A percentile compares a stretch with the other conserved stretches of the same genome.
Conservation (phyloP, 495 filamentous ascomycete species). For the Annulohypoxylon bovei region DNA sequence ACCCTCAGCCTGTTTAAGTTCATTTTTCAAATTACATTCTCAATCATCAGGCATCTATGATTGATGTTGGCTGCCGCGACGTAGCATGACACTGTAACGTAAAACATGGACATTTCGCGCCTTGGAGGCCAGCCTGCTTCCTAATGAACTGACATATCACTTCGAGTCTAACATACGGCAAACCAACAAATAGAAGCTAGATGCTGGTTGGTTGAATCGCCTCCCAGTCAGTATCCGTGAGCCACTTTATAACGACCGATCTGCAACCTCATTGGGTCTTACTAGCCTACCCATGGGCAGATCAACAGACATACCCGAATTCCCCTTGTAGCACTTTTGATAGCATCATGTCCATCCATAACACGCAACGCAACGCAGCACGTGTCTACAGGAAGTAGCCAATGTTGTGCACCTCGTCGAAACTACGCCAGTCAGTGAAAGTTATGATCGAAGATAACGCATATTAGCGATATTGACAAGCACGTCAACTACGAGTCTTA, state of each 20-base stretch:
- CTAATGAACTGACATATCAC: not conserved
- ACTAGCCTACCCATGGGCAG: conserved; percentile 12
- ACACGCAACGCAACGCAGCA: conserved; percentile 1
- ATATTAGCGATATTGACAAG: not conserved
- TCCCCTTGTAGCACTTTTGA: conserved; percentile 29
- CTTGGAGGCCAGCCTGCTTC: conserved; percentile 17
- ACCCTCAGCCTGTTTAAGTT: not conserved
- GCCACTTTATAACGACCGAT: conserved; percentile 15
- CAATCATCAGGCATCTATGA: not conserved
- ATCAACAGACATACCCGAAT: conserved; percentile 38
- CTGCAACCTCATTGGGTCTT: conserved; percentile 17
- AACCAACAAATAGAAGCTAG: not conserved
- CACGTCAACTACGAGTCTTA: not conserved
- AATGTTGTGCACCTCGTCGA: conserved; percentile 2
- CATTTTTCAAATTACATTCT: not conserved
- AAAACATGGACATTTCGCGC: conserved; percentile 3
- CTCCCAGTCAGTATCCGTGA: not conserved
- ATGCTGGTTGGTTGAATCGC: not conserved
- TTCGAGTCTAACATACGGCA: not conserved
- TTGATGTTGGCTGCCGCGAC: conserved; percentile 8
- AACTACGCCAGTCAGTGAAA: not conserved
- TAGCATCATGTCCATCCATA: not conserved
- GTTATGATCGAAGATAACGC: not conserved
- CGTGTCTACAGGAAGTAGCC: not conserved
- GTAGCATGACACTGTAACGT: conserved; percentile 3